phyloP scores from a whole-genome alignment of 139 green algal species.

The Choricystis sp. region DNA sequence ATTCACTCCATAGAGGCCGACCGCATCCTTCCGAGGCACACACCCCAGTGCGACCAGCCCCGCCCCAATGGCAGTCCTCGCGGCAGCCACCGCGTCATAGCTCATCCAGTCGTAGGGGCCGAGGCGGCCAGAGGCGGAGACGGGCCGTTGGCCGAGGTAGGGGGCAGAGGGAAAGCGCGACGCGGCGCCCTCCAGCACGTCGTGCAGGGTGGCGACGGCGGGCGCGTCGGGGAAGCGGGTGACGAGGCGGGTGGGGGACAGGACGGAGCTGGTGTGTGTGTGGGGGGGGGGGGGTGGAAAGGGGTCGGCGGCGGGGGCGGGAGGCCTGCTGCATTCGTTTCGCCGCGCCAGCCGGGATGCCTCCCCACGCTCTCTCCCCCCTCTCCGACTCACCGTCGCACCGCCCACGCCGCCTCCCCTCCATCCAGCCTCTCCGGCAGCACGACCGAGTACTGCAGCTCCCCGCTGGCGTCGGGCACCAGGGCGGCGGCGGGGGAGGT shows the following conservation, averaged over 20 bases:
- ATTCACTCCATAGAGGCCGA: constrained; percentile 81
- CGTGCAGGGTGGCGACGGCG: constrained; percentile 75
- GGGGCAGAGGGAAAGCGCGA: constrained; percentile 12
- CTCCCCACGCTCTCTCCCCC: neutral
- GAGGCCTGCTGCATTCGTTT: neutral
- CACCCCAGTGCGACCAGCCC: constrained; percentile 73
- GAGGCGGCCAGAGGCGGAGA: constrained; percentile 15
- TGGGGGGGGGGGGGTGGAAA: neutral
- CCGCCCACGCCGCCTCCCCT: constrained; percentile 49
- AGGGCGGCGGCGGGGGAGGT: too few relatives aligned
- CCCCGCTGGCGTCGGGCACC: too few relatives aligned
- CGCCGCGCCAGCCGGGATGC: neutral
- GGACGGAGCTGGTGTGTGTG: constrained; percentile 26
- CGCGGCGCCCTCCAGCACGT: constrained; percentile 58
- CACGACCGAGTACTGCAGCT: constrained; percentile 17
- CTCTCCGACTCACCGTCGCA: constrained; percentile 56
- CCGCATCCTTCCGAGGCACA: constrained; percentile 18
- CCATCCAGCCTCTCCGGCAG: constrained; percentile 58
- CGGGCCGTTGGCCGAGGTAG: constrained; percentile 24
- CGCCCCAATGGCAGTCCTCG: constrained; percentile 68
- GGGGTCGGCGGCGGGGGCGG: neutral
- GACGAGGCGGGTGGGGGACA: constrained; percentile 54
- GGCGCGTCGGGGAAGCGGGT: constrained; percentile 49
- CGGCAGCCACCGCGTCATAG: constrained; percentile 41
- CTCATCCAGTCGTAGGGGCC: constrained; percentile 45